A percentile compares a stretch with the other conserved stretches of the same genome.
Evolutionary conservation across 345 rosid genomes (phyloP).

Genomic region (Erysimum cheiranthoides): DNA sequence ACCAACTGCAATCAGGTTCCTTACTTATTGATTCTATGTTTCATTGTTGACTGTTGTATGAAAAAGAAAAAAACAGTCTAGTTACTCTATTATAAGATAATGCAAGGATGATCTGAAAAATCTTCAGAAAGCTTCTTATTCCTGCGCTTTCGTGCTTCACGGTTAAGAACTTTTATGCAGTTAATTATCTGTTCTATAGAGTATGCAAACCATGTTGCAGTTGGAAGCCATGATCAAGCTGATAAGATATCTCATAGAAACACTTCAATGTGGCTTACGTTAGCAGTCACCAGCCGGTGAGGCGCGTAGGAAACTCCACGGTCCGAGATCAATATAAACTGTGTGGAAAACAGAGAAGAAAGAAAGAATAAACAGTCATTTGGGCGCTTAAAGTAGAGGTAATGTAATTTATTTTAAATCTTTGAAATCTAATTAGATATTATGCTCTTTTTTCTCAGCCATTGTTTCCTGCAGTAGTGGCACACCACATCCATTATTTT

Average conservation of each 20-base stretch:
- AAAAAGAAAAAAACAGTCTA: background rate
- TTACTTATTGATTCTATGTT: slow-evolving; percentile 5
- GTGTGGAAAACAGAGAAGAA: slow-evolving; percentile 18
- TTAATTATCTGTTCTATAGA: background rate
- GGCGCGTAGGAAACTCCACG: background rate
- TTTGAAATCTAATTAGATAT: slow-evolving; percentile 40
- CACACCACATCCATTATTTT: slow-evolving; percentile 46
- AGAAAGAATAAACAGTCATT: background rate
- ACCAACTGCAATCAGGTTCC: slow-evolving; percentile 1
- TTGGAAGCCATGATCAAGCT: slow-evolving; percentile 25
- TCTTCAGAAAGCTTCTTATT: slow-evolving; percentile 10
- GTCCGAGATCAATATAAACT: slow-evolving; percentile 3
- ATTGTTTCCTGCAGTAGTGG: slow-evolving; percentile 41
- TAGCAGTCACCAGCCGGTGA: slow-evolving; percentile 12
- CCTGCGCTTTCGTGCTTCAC: slow-evolving; percentile 17
- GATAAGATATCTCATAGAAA: slow-evolving; percentile 1
- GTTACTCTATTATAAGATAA: slow-evolving; percentile 7
- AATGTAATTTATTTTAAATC: slow-evolving; percentile 14
- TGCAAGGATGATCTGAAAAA: slow-evolving; percentile 13
- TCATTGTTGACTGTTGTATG: slow-evolving; percentile 4
- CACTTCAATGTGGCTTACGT: slow-evolving; percentile 8
- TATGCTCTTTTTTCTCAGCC: slow-evolving; percentile 7
- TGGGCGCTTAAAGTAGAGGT: slow-evolving; percentile 29
- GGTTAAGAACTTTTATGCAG: slow-evolving; percentile 17
- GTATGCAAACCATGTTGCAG: slow-evolving; percentile 4